Percentiles rank a stretch among this genome's conserved stretches.
Evolutionary conservation across 192 early-diverging fungal genomes (phyloP).

Genomic region (Coemansia sp.): DNA sequence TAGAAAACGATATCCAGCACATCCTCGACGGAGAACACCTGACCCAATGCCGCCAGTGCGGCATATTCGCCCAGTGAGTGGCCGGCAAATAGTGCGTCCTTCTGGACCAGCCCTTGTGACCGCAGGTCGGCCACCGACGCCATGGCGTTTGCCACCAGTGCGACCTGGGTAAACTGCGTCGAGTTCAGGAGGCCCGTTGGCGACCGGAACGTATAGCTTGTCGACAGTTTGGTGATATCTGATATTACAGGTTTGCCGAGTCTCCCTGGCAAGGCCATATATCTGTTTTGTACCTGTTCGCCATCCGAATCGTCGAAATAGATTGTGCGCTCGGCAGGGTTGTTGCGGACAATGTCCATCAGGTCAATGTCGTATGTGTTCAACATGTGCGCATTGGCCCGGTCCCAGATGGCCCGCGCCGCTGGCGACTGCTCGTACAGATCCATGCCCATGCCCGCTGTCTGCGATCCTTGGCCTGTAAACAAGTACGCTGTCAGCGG

Average conservation of each 20-base stretch:
- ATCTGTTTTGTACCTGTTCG: constrained; percentile 69
- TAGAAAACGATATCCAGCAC: constrained; percentile 88
- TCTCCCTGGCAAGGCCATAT: constrained; percentile 54
- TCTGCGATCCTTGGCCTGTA: constrained; percentile 94
- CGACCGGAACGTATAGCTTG: constrained; percentile 76
- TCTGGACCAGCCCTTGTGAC: constrained; percentile 71
- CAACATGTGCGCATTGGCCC: constrained; percentile 80
- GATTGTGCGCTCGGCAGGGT: constrained; percentile 61
- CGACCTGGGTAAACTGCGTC: constrained; percentile 92
- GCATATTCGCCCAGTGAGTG: constrained; percentile 93
- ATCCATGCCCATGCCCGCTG: constrained; percentile 93
- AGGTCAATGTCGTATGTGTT: constrained; percentile 84
- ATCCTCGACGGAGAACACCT: constrained; percentile 72
- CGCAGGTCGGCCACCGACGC: constrained; percentile 85
- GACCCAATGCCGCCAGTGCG: constrained; percentile 74
- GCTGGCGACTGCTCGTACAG: constrained; percentile 75
- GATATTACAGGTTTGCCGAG: too few species aligned
- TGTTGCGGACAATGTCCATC: constrained; percentile 81
- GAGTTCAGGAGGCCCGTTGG: constrained; percentile 76
- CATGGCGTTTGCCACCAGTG: constrained; percentile 75
- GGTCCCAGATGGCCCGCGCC: constrained; percentile 85
- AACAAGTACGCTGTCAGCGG: constrained; percentile 88
- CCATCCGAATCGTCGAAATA: constrained; percentile 83
- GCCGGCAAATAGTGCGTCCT: constrained; percentile 78
- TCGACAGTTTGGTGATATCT: constrained; percentile 64